Conservation (phyloP, 2,329 filamentous ascomycete genomes). For the Phyllosticta citrichinensis region DNA sequence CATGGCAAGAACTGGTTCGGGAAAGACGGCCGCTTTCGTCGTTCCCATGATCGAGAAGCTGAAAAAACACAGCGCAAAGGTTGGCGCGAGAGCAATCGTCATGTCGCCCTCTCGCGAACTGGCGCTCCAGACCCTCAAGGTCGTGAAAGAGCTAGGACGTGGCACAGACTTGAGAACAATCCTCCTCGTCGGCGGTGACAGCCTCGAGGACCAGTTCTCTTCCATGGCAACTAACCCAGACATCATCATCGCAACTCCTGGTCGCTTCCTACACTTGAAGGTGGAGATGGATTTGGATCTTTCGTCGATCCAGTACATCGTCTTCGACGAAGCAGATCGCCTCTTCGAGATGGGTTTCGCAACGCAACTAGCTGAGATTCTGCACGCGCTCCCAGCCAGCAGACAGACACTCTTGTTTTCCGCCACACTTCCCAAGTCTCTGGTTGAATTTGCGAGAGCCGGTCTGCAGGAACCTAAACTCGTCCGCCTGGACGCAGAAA, state of each 20-base stretch:
- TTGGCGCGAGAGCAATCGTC: constrained; percentile 79
- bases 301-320: constrained; percentile 85
- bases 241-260: constrained; percentile 93
- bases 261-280: constrained; percentile 91
- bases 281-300: constrained; percentile 92
- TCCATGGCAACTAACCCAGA: constrained; percentile 92
- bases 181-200: constrained; percentile 87
- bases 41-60: constrained; percentile 96
- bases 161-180: constrained; percentile 90
- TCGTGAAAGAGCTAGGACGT: constrained; percentile 85
- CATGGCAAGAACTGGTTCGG: constrained; percentile 97
- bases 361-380: constrained; percentile 82
- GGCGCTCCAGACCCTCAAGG: constrained; percentile 88
- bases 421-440: constrained; percentile 81
- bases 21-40: constrained; percentile 96
- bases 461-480: constrained; percentile 87
- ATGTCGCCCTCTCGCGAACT: constrained; percentile 89
- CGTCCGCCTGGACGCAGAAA: constrained; percentile 84
- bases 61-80: constrained; percentile 74
- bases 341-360: constrained; percentile 99
- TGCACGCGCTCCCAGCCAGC: constrained; percentile 72
- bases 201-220: constrained; percentile 86
- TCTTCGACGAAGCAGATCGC: constrained; percentile 95
- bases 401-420: constrained; percentile 92
- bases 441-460: constrained; percentile 92